Base-by-base conservation (phyloP, 352 stramenopile species). In the Phytophthora quininea region DNA sequence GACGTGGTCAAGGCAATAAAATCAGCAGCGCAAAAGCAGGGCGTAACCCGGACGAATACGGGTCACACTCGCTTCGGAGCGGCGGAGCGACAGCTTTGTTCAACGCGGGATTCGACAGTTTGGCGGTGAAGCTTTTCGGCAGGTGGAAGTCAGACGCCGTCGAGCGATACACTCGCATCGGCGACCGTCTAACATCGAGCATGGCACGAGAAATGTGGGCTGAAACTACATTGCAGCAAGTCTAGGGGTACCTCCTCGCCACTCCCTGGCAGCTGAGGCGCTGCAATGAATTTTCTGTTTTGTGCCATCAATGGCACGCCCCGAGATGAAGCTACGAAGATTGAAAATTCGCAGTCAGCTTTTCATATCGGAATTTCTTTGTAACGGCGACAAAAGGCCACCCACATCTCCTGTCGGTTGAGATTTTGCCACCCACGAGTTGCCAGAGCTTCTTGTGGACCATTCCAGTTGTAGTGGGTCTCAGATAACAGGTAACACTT, bases 401-500 rank as follows among this genome's bases (percentile, higher is more conserved):
- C n/a, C n/a, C n/a, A n/a, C n/a, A n/a, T n/a, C n/a, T n/a, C n/a
- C n/a, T n/a, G n/a, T n/a, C n/a, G n/a, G n/a, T n/a, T n/a, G n/a
- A n/a, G n/a, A n/a, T n/a, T n/a, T n/a, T n/a, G n/a, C 0, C 19
- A 24, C 19, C 19, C 19, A 24, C 19, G 19, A 24, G n/a, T n/a
- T n/a, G n/a, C n/a, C n/a, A n/a, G n/a, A n/a, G n/a, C n/a, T n/a
- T n/a, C n/a, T n/a, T n/a, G n/a, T n/a, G n/a, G n/a, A n/a, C n/a
- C n/a, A n/a, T n/a, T n/a, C n/a, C n/a, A n/a, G n/a, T 58, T 61
- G 54, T 53, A 61, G 42, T 61, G 33, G 15, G 54, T 53, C 42
- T 24, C 54, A 53, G 29, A 46, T 61, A 5, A 61, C 52, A 47
- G 8, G 32, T 37, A 45, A 53, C 27, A 32, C 40, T n/a, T 32